These are phyloP conservation scores for Hyphopichia pseudoburtonii DNA, from an alignment of 1,139 yeast species.

Conservation along the genomic window DNA sequence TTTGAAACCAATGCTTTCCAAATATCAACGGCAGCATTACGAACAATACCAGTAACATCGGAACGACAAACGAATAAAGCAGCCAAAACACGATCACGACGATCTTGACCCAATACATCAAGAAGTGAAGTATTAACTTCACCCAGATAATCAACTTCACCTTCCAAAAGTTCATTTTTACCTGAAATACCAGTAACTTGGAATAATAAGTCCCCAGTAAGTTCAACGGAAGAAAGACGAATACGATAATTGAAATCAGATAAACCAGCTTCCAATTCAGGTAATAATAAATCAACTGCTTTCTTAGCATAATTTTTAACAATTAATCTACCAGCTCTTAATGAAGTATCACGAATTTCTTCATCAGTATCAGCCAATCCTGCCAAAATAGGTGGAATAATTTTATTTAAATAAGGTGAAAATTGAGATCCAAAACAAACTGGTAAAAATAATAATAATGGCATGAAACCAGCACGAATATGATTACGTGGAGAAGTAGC, in stretches of 20 bases:
- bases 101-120: constrained; percentile 80
- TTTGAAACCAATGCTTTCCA: constrained; percentile 97
- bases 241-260: constrained; percentile 83
- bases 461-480: constrained; percentile 92
- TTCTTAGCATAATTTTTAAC: constrained; percentile 89
- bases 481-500: constrained; percentile 66
- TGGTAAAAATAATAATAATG: constrained; percentile 83
- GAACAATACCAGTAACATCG: constrained; percentile 83
- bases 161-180: constrained; percentile 65
- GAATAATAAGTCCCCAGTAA: constrained; percentile 94
- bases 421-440: constrained; percentile 93
- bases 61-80: constrained; percentile 90
- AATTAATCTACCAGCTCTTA: constrained; percentile 89
- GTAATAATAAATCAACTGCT: constrained; percentile 90
- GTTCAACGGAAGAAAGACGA: constrained; percentile 90
- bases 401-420: constrained; percentile 80
- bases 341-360: constrained; percentile 82
- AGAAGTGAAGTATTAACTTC: constrained; percentile 64
- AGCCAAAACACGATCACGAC: constrained; percentile 84
- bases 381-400: constrained; percentile 85
- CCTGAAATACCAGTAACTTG: constrained; percentile 90
- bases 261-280: constrained; percentile 90
- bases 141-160: constrained; percentile 53
- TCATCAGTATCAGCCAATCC: constrained; percentile 92
- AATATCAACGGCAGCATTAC: constrained; percentile 89